A percentile compares a stretch with the other conserved stretches of the same genome.
These are phyloP conservation scores for Ceratocystis alfenasii DNA, from an alignment of 2,329 filamentous ascomycete genomes.

Conservation along the genomic window DNA sequence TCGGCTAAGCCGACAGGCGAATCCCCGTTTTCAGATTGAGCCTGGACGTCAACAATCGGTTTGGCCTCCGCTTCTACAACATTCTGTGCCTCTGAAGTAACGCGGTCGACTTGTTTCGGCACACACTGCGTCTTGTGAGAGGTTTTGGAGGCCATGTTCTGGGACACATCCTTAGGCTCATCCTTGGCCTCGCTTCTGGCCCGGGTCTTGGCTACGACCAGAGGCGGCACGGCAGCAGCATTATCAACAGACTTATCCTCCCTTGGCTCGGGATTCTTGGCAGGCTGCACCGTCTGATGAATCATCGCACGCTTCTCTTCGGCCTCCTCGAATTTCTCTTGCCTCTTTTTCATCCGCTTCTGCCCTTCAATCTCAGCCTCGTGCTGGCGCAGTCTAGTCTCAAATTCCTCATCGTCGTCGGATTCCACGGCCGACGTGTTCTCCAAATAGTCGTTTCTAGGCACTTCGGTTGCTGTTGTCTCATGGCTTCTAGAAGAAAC, in stretches of 20 bases:
- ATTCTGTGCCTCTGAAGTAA: neutral
- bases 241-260: neutral
- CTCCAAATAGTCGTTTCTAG: conserved; percentile 22
- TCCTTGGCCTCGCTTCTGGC: neutral
- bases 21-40: neutral
- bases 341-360: neutral
- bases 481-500: conserved; percentile 5
- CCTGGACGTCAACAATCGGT: neutral
- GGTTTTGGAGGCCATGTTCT: neutral
- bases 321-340: neutral
- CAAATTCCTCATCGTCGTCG: conserved; percentile 24
- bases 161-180: neutral
- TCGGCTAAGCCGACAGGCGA: neutral
- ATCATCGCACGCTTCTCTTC: neutral
- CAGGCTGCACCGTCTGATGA: neutral
- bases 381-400: conserved; percentile 23
- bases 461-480: neutral
- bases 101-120: neutral
- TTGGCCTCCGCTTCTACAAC: neutral
- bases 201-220: neutral
- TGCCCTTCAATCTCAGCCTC: conserved; percentile 30
- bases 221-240: neutral
- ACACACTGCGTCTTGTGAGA: neutral
- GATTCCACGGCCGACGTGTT: conserved; percentile 25
- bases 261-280: neutral